Percentiles rank a stretch among this genome's conserved stretches.
Evolutionary conservation across 2,329 filamentous ascomycete species (phyloP).

Genomic region (Canariomyces notabilis): DNA sequence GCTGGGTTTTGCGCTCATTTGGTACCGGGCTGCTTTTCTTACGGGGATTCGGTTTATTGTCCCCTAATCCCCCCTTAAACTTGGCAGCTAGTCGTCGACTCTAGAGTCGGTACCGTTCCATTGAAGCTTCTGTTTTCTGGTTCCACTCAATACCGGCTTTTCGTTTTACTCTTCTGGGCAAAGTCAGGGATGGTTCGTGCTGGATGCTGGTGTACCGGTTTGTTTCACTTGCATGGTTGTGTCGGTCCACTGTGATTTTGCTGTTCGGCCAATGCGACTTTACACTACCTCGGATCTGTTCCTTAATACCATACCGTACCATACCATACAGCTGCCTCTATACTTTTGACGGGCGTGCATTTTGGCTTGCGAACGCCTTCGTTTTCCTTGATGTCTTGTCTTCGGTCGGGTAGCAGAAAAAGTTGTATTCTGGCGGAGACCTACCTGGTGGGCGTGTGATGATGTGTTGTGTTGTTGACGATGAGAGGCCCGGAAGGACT

Average conservation of each 20-base stretch:
- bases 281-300: background rate
- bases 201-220: slow-evolving; percentile 18
- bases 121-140: background rate
- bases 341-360: background rate
- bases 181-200: slow-evolving; percentile 13
- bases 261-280: background rate
- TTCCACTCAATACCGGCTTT: background rate
- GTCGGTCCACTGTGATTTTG: slow-evolving; percentile 6
- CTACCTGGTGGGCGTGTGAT: too few species aligned
- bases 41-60: background rate
- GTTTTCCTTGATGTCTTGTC: background rate
- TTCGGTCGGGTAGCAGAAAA: too few species aligned
- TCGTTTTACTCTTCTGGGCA: background rate
- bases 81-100: background rate
- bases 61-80: background rate
- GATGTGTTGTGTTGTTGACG: too few species aligned
- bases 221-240: slow-evolving; percentile 20
- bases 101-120: background rate
- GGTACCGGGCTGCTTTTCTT: background rate
- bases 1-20: background rate
- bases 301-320: too few species aligned
- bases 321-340: background rate
- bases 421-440: too few species aligned
- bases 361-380: background rate
- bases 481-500: too few species aligned